Base-by-base conservation (phyloP, 768 basidiomycete genomes). In the Auricularia sp. region DNA sequence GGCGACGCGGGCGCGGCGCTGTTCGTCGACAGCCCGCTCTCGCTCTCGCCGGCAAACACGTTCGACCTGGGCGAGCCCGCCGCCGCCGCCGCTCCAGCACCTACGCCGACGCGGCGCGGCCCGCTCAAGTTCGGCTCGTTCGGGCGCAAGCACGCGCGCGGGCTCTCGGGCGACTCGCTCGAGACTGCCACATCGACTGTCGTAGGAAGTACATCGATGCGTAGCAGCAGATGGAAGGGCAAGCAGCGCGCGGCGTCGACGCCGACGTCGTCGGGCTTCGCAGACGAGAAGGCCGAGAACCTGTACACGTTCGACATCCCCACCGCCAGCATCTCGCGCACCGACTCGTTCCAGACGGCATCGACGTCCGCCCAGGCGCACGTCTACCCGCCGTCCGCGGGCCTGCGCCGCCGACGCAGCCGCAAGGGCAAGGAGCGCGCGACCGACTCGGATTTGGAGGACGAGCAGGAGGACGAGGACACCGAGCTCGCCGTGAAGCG, bases 381-480 rank as follows among this genome's bases (percentile, higher is more conserved):
- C 23, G 12, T 23, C 12, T 59, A 59, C 34, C 56, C 56, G 23
- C 56, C 56, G 6, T 3, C 56, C 23, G 7, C 56, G 12, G 12
- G 29, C 56, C 56, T 14, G 23, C 12, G 56, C 51, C 8, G 23
- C 56, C n/a, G 12, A 8, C 23, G 21, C 3, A 29, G 56, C 56
- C 56, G 56, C 56, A 59, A 59, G 56, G 56, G 56, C 56, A 59
- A 59, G 56, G 56, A 35, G 29, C 23, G 34, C 29, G 56, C 56
- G 29, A 59, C 56, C 3, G 56, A 59, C 18, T 33, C 56, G 21
- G 56, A 33, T 33, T 8, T 56, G 18, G 10, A 8, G 10, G 47
- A 51, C 16, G 47, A 21, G 16, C 16, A 51, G 47, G 21, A 18
- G 47, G 10, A 51, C 10, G 21, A 39, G 36, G 36, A 18, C 21